A percentile compares a stretch with the other conserved stretches of the same genome.
Evolutionary conservation across 805 yeast species (phyloP).

Genomic region (Candida glaebosa): DNA sequence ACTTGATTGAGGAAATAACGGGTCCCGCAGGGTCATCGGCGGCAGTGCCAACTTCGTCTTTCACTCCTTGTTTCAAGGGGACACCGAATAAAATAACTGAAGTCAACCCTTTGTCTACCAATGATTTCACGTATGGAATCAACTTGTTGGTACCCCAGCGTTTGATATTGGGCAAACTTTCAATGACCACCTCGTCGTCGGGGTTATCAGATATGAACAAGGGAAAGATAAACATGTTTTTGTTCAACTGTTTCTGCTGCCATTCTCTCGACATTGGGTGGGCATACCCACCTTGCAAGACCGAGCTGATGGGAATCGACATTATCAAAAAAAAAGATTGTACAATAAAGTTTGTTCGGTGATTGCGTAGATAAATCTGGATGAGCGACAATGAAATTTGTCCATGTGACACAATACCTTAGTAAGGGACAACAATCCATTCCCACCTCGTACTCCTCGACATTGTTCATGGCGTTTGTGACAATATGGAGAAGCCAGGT

Average conservation of each 20-base stretch:
- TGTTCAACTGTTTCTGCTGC: constrained; percentile 86
- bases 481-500: no score
- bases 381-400: not conserved
- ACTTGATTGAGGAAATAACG: constrained; percentile 74
- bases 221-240: constrained; percentile 91
- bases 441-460: no score
- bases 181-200: constrained; percentile 74
- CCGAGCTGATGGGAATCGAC: constrained; percentile 49
- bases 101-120: constrained; percentile 77
- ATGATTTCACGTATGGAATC: constrained; percentile 61
- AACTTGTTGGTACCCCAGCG: constrained; percentile 82
- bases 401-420: not conserved
- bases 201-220: constrained; percentile 77
- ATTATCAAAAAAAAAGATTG: not conserved
- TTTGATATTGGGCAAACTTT: constrained; percentile 82
- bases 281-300: constrained; percentile 91
- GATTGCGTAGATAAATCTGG: no score
- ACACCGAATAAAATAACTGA: constrained; percentile 93
- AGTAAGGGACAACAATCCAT: no score
- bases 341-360: not conserved
- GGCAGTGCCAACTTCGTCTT: constrained; percentile 79
- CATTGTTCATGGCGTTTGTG: no score
- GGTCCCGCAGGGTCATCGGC: constrained; percentile 98
- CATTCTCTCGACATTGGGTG: constrained; percentile 86
- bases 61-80: constrained; percentile 67